phyloP scores from a whole-genome alignment of 1,284 basidiomycete species.

The Megacollybia platyphylla region DNA sequence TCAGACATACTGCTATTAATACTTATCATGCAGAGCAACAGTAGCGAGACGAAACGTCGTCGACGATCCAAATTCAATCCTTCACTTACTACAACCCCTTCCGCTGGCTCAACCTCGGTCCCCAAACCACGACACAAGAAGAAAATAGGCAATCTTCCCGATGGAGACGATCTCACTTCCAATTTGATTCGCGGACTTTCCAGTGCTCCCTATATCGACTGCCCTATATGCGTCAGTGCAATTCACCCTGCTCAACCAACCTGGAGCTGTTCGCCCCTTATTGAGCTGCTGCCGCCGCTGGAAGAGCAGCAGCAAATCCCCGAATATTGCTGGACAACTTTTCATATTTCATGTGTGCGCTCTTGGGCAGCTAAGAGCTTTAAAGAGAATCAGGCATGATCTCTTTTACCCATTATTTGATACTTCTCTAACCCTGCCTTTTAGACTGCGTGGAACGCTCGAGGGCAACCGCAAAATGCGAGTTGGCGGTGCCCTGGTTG shows the following conservation, averaged over 20 bases:
- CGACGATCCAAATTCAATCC: conserved; percentile 14
- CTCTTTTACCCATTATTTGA: too few species aligned
- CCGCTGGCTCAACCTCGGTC: neutral
- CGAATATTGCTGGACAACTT: conserved; percentile 75
- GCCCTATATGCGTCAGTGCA: conserved; percentile 67
- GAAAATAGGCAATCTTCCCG: neutral
- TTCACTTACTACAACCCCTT: conserved; percentile 11
- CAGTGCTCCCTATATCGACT: conserved; percentile 62
- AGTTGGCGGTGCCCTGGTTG: conserved; percentile 87
- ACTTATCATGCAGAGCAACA: neutral
- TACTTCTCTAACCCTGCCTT: too few species aligned
- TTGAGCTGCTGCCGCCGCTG: conserved; percentile 20
- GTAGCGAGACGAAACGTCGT: conserved; percentile 1
- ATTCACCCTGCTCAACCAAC: conserved; percentile 63
- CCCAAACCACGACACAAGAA: neutral
- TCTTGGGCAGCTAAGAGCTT: conserved; percentile 73
- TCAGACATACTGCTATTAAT: neutral
- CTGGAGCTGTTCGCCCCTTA: conserved; percentile 67
- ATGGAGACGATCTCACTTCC: conserved; percentile 53
- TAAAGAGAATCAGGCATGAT: conserved; percentile 44
- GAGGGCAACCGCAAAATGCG: conserved; percentile 46
- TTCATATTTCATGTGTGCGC: conserved; percentile 72
- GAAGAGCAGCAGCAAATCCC: conserved; percentile 16
- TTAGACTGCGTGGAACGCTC: conserved; percentile 50
- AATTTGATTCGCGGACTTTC: conserved; percentile 49